These are phyloP conservation scores for Notholithocarpus densiflorus DNA, from an alignment of 306 rosid species.

Conservation along the genomic window DNA sequence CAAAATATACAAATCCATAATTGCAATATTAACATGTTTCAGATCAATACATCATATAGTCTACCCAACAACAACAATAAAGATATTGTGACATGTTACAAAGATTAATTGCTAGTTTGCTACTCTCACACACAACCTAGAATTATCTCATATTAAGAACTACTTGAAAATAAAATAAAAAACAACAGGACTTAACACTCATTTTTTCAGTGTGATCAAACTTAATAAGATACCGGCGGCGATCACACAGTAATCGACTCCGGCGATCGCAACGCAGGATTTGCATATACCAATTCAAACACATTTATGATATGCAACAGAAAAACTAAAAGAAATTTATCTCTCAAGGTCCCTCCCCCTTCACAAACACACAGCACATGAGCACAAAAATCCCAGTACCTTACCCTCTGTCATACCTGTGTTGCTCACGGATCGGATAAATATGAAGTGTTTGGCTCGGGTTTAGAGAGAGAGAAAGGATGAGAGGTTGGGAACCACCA, in stretches of 20 bases:
- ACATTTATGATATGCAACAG: neutral
- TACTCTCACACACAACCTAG: neutral
- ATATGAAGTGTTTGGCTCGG: no score
- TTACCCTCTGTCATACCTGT: no score
- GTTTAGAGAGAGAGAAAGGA: no score
- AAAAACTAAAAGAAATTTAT: no score
- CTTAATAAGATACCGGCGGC: slow-evolving; percentile 37
- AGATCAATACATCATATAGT: slow-evolving; percentile 4
- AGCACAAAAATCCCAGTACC: no score
- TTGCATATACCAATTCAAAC: slow-evolving; percentile 20
- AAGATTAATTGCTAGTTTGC: neutral
- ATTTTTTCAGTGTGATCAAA: no score
- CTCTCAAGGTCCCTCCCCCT: no score
- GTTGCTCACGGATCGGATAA: no score
- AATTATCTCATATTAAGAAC: neutral
- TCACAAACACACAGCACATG: no score
- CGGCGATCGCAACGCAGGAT: slow-evolving; percentile 85
- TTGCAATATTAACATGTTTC: slow-evolving; percentile 4
- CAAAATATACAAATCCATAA: slow-evolving; percentile 1
- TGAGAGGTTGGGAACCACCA: no score
- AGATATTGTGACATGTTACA: neutral
- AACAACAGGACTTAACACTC: no score
- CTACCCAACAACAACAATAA: neutral
- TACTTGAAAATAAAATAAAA: neutral
- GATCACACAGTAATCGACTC: slow-evolving; percentile 84